Percentiles rank a stretch among this genome's conserved stretches.
Evolutionary conservation across 1,139 yeast species (phyloP).

Genomic region (Saccharomyces hybrid): DNA sequence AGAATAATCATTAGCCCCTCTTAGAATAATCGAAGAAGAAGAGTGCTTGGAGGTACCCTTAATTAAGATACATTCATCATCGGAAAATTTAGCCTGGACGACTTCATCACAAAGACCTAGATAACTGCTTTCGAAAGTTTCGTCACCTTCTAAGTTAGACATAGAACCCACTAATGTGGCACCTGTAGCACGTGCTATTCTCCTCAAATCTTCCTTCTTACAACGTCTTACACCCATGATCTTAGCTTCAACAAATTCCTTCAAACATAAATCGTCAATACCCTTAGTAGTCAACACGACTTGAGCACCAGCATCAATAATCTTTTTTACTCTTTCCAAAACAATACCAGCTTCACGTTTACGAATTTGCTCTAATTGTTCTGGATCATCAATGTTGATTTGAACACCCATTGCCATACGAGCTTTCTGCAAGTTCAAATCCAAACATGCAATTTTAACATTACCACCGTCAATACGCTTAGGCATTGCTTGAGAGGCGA

Average conservation of each 20-base stretch:
- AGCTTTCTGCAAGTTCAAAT: slow-evolving; percentile 90
- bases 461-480: slow-evolving; percentile 54
- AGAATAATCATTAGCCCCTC: slow-evolving; percentile 95
- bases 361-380: slow-evolving; percentile 90
- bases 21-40: slow-evolving; percentile 80
- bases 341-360: slow-evolving; percentile 90
- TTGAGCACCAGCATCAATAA: slow-evolving; percentile 89
- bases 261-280: slow-evolving; percentile 91
- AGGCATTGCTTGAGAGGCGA: slow-evolving; percentile 95
- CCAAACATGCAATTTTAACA: slow-evolving; percentile 79
- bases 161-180: slow-evolving; percentile 82
- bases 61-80: slow-evolving; percentile 92
- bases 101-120: slow-evolving; percentile 92
- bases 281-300: slow-evolving; percentile 96
- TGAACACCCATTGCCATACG: slow-evolving; percentile 98
- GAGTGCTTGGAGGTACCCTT: slow-evolving; percentile 93
- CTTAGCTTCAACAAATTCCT: slow-evolving; percentile 90
- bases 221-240: slow-evolving; percentile 98
- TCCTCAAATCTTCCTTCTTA: slow-evolving; percentile 89
- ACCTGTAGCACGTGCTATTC: slow-evolving; percentile 97
- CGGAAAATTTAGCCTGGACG: slow-evolving; percentile 82
- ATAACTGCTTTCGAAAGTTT: slow-evolving; percentile 80
- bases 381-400: slow-evolving; percentile 94
- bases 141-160: slow-evolving; percentile 96
- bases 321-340: slow-evolving; percentile 78